Evolutionary conservation across 306 rosid genomes (phyloP).

Genomic region (Vachellia pachyceras): DNA sequence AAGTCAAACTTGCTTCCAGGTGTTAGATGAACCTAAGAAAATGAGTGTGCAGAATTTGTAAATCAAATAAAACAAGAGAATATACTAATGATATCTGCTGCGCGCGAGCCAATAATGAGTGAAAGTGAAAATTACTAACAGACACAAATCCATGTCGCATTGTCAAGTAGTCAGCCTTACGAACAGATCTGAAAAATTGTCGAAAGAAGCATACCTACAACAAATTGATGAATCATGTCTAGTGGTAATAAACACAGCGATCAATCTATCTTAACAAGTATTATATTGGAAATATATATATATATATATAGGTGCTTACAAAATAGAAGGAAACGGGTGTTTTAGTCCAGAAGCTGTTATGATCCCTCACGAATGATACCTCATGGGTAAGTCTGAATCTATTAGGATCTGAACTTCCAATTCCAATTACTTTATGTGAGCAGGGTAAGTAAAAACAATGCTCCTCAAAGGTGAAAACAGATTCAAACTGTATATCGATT

Average conservation of each 20-base stretch:
- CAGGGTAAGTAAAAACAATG: not conserved
- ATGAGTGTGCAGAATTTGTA: not conserved
- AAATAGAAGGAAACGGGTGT: slow-evolving; percentile 59
- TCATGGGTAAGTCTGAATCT: slow-evolving; percentile 77
- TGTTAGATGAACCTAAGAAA: slow-evolving; percentile 84
- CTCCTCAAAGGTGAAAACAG: not conserved
- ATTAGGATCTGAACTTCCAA: slow-evolving; percentile 52
- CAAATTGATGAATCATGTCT: not conserved
- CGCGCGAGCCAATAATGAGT: not conserved
- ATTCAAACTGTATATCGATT: not conserved
- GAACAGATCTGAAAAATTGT: slow-evolving; percentile 94
- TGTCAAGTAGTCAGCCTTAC: slow-evolving; percentile 86
- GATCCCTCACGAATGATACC: slow-evolving; percentile 67
- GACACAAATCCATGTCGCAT: slow-evolving; percentile 90
- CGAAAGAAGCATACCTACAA: slow-evolving; percentile 83
- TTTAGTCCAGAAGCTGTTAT: slow-evolving; percentile 62
- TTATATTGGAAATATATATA: not conserved
- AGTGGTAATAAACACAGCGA: not conserved
- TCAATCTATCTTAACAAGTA: not conserved
- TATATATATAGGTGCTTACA: slow-evolving; percentile 48
- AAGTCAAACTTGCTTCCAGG: slow-evolving; percentile 96
- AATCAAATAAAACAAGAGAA: not conserved
- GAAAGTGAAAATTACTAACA: slow-evolving; percentile 54
- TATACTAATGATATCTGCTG: not conserved
- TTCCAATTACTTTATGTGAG: slow-evolving; percentile 8